Evolutionary conservation across 192 early-diverging fungal species (phyloP), one percentile per base, ranked within the genome.

Genomic region (Jimgerdemannia lactiflua): DNA sequence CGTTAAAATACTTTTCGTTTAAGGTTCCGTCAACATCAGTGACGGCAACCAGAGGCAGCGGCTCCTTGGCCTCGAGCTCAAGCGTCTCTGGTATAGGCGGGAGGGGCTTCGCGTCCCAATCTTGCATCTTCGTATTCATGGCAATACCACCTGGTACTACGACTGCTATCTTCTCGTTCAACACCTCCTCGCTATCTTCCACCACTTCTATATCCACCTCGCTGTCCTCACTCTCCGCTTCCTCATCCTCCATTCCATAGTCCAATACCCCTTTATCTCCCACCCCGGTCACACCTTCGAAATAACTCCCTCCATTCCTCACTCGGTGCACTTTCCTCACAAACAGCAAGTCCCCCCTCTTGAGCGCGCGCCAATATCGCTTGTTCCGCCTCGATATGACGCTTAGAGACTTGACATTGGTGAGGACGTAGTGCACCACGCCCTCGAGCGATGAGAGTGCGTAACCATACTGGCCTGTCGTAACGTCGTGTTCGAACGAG

Each of bases 381-480:
- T 83, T 75, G 43, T 87, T 87, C 9, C 65, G 76, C 40, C 65
- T 9, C 0, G 86, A 83, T 1, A 87, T 49, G 11, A 75, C 70
- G 3, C 78, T 71, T 8, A 87, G 67, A 17, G 77, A 71, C 7
- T 73, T 69, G 39, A 71, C 49, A 39, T 79, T 78, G 4, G 81
- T 70, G 39, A 77, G 41, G 10, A 87, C 75, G 49, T 87, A 87
- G 4, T 79, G 80, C 3, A 83, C 72, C 8, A 87, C 84, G 1
- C 82, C 84, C 43, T 87, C 86, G 54, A 87, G 65, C 3, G 86
- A 85, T n/a, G 80, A 83, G 11, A 87, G 81, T 8, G 84, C 79
- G 64, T 82, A 87, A 4, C 86, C 86, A 49, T 83, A 85, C 69
- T 80, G 71, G 14, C 86, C 86, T 10, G 73, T 68, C 4, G 75